A percentile compares a stretch with the other conserved stretches of the same genome.
Evolutionary conservation across 2,329 filamentous ascomycete species (phyloP).

Genomic region (Hysterium pulicare): DNA sequence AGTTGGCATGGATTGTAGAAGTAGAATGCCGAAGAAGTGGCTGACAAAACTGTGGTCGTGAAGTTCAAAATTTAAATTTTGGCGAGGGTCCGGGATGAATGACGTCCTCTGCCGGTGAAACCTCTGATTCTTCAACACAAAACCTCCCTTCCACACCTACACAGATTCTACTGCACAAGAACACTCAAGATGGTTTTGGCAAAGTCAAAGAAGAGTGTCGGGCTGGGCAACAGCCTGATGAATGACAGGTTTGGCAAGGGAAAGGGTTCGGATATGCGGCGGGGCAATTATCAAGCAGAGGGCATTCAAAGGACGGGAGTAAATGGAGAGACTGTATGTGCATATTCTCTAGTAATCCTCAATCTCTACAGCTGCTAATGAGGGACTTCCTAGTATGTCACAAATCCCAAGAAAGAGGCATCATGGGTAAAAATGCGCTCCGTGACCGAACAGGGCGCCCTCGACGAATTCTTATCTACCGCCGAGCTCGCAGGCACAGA

Average conservation of each 20-base stretch:
- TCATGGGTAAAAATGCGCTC: constrained; percentile 99
- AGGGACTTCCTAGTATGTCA: constrained; percentile 65
- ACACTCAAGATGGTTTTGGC: constrained; percentile 63
- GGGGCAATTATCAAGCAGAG: constrained; percentile 55
- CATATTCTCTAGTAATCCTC: background rate
- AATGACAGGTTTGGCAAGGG: constrained; percentile 96
- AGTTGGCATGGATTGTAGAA: constrained; percentile 1
- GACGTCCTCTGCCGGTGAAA: constrained; percentile 11
- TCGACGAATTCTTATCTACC: constrained; percentile 94
- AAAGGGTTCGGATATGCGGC: constrained; percentile 79
- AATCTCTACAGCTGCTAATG: constrained; percentile 17
- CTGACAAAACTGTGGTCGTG: constrained; percentile 6
- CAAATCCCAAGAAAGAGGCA: constrained; percentile 85
- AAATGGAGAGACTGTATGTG: constrained; percentile 68
- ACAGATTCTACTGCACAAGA: constrained; percentile 8
- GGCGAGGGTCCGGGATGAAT: constrained; percentile 6
- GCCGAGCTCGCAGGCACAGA: constrained; percentile 97
- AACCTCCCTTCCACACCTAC: constrained; percentile 18
- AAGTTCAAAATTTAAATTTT: constrained; percentile 11
- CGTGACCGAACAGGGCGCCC: constrained; percentile 91
- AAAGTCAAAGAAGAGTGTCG: constrained; percentile 93
- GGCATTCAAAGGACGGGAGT: constrained; percentile 69
- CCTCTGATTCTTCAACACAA: constrained; percentile 13
- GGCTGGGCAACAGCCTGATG: constrained; percentile 96
- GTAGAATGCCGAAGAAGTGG: constrained; percentile 4